Evolutionary conservation across 805 yeast species (phyloP).

Genomic region (Kregervanrija delftensis): DNA sequence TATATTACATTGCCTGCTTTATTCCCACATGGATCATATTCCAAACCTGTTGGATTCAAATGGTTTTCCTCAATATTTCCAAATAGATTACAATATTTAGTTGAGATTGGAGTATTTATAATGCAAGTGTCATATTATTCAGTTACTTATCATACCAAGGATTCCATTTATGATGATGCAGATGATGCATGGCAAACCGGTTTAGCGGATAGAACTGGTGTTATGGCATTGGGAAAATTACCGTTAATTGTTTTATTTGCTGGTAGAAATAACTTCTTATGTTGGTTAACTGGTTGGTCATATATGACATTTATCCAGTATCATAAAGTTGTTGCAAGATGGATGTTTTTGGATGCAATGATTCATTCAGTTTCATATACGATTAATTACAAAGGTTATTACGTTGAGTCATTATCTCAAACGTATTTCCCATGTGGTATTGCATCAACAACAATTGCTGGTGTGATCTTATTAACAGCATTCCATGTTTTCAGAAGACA

Average conservation of each 20-base stretch:
- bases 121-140: constrained; percentile 19
- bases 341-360: constrained; percentile 32
- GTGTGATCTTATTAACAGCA: constrained; percentile 42
- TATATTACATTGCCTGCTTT: constrained; percentile 35
- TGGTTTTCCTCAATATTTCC: constrained; percentile 21
- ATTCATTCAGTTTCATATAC: constrained; percentile 35
- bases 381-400: constrained; percentile 5
- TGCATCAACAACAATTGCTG: constrained; percentile 35
- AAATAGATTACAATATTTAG: constrained; percentile 27
- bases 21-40: constrained; percentile 16
- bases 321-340: constrained; percentile 64
- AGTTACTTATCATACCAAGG: constrained; percentile 11
- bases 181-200: constrained; percentile 27
- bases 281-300: constrained; percentile 37
- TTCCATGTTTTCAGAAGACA: constrained; percentile 42
- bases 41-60: constrained; percentile 13
- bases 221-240: constrained; percentile 31
- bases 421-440: constrained; percentile 27
- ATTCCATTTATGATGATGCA: constrained; percentile 22
- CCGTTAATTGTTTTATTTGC: constrained; percentile 39
- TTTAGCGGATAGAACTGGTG: constrained; percentile 32
- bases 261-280: constrained; percentile 40
- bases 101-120: constrained; percentile 20
- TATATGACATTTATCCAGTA: constrained; percentile 40
- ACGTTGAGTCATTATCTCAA: constrained; percentile 5